Evolutionary conservation across 352 stramenopile species (phyloP).

Genomic region (Globisporangium echinulatum): DNA sequence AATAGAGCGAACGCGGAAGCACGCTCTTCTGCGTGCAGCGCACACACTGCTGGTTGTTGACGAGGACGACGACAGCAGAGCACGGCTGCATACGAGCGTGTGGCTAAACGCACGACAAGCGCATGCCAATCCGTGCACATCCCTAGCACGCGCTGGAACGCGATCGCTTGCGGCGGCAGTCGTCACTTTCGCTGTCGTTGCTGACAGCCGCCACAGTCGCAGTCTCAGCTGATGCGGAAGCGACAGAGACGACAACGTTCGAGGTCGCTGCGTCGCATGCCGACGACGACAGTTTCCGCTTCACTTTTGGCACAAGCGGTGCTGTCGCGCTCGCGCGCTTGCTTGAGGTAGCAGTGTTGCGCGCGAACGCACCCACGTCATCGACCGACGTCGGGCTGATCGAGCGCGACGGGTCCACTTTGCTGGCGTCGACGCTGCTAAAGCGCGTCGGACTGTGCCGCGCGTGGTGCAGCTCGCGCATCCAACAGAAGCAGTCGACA

Average conservation of each 20-base stretch:
- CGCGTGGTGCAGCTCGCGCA: slow-evolving; percentile 19
- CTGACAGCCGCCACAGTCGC: too few relatives aligned
- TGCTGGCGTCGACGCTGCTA: slow-evolving; percentile 33
- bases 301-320: not conserved
- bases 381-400: slow-evolving; percentile 37
- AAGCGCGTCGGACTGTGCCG: slow-evolving; percentile 21
- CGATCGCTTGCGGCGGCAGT: not conserved
- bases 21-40: too few relatives aligned
- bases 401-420: slow-evolving; percentile 23
- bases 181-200: not conserved
- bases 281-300: not conserved
- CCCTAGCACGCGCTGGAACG: not conserved
- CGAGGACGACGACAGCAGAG: not conserved
- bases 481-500: slow-evolving; percentile 28
- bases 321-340: not conserved
- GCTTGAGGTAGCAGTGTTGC: not conserved
- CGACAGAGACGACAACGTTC: too few relatives aligned
- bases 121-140: not conserved
- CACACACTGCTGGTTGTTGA: not conserved
- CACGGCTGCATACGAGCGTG: not conserved
- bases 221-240: too few relatives aligned
- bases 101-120: too few relatives aligned
- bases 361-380: slow-evolving; percentile 2
- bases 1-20: not conserved
- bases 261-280: too few relatives aligned